Base-by-base conservation (phyloP, 345 rosid genomes). In the Passiflora organensis region DNA sequence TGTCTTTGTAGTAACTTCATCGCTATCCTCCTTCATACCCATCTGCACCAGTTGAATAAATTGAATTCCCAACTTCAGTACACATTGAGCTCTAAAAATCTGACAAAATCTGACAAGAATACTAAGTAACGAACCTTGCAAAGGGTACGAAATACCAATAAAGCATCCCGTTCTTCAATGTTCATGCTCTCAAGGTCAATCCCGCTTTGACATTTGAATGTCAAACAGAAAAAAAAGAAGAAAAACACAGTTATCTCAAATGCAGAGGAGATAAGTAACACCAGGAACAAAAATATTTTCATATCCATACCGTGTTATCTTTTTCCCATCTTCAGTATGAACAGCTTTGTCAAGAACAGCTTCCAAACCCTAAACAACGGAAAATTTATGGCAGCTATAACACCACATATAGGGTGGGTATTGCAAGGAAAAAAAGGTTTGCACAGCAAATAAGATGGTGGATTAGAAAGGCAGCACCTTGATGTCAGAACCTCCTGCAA, bases 11-110 rank as follows among this genome's bases (percentile, higher is more conserved):
- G 99, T 89, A 66, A 93, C 86, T 71, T 89, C 99, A 80, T 89
- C 97, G 66, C 51, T 81, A 67, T 86, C 99, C 80, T 93, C 99
- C 77, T 89, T 93, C 99, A 89, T 93, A 62, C 96, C 89, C 96
- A 89, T 93, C 99, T 93, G 82, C 68, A 67, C 24, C 53, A 2
- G 49, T 55, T 58, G 45, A 49, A 62, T 28, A 28, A 2, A 28
- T 28, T 28, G 8, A 28, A 28, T n/a, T n/a, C 62, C 43, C 22
- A 62, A 17, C 55, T 50, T 56, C 24, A 46, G 52, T 37, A 62
- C 53, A 63, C 51, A 32, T 28, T 32, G 68, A 53, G 39, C 62
- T 42, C 51, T 57, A 65, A 55, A 71, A 75, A 60, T 51, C 36
- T 25, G 57, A 60, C 25, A 71, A 39, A 13, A 62, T 32, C 43